These are phyloP conservation scores for Tulasnella calospora DNA, from an alignment of 768 basidiomycete species.

Conservation along the genomic window DNA sequence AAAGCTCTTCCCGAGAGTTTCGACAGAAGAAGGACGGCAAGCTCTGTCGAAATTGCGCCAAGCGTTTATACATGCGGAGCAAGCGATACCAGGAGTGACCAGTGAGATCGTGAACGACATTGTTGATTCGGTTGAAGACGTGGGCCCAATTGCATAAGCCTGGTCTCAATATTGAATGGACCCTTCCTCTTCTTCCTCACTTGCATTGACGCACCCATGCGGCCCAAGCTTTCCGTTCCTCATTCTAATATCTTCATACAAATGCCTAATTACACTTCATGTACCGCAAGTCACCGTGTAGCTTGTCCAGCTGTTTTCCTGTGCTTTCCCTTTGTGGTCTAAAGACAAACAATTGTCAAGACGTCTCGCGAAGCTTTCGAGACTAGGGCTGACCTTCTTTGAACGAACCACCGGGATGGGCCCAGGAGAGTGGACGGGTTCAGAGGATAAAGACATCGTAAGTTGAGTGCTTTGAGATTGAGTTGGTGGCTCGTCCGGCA, in stretches of 20 bases:
- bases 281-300: not conserved
- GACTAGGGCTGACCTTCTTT: slow-evolving; percentile 5
- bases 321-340: not conserved
- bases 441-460: not conserved
- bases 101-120: slow-evolving; percentile 91
- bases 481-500: slow-evolving; percentile 55
- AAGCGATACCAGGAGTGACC: slow-evolving; percentile 91
- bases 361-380: not conserved
- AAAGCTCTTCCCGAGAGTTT: slow-evolving; percentile 86
- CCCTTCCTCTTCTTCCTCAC: not conserved
- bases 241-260: not conserved
- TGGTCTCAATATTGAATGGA: not conserved
- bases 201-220: not conserved
- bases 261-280: not conserved
- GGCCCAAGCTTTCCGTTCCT: not conserved
- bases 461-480: not conserved
- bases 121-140: slow-evolving; percentile 86
- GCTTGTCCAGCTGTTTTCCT: not conserved
- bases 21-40: slow-evolving; percentile 84
- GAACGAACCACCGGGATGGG: not conserved
- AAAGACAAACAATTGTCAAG: not conserved
- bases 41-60: slow-evolving; percentile 81
- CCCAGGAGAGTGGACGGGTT: not conserved
- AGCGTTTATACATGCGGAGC: slow-evolving; percentile 92
- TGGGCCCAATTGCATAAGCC: slow-evolving; percentile 38